phyloP scores from a whole-genome alignment of 2,329 filamentous ascomycete genomes.

The Beauveria varroae region DNA sequence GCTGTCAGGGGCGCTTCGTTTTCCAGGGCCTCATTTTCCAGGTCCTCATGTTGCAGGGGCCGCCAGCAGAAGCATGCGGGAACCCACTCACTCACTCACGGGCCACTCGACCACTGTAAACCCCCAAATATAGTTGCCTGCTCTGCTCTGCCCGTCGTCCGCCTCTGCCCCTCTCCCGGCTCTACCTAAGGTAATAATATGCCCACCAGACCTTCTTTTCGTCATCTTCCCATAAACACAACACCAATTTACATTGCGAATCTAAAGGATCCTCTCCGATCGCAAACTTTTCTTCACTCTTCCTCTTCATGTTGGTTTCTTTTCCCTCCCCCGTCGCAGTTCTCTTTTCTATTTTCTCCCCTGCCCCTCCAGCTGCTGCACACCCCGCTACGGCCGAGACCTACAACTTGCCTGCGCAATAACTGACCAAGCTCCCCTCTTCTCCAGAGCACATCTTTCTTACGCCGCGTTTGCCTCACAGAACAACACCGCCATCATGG shows the following conservation, averaged over 20 bases:
- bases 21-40: not conserved
- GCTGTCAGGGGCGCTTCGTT: not conserved
- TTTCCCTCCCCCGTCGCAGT: not conserved
- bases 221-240: not conserved
- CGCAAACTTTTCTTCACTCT: not conserved
- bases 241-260: not conserved
- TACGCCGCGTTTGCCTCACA: not conserved
- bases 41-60: not conserved
- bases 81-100: constrained; percentile 12
- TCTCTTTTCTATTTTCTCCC: not conserved
- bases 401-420: constrained; percentile 1
- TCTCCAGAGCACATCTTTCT: constrained; percentile 4
- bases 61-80: constrained; percentile 14
- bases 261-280: not conserved
- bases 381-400: constrained; percentile 7
- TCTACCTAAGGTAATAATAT: not conserved
- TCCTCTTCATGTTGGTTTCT: not conserved
- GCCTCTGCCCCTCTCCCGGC: not conserved
- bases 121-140: not conserved
- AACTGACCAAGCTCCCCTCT: constrained; percentile 11
- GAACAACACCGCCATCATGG: constrained; percentile 8
- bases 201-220: constrained; percentile 5
- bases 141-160: not conserved
- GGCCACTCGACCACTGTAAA: constrained; percentile 14
- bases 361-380: not conserved